These are phyloP conservation scores for Teunomyces pallodes DNA, from an alignment of 805 yeast species.

Conservation along the genomic window DNA sequence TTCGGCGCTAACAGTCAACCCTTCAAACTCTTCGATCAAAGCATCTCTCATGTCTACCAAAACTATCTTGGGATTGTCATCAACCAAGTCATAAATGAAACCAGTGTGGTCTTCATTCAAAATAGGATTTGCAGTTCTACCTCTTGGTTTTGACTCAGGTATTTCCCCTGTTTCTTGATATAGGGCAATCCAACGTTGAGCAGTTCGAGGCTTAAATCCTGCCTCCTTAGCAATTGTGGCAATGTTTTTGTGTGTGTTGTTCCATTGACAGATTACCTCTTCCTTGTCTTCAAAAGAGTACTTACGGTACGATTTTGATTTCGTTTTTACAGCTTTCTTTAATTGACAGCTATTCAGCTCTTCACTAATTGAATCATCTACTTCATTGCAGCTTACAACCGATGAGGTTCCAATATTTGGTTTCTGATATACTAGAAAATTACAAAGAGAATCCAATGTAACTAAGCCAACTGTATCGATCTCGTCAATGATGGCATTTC, in stretches of 20 bases:
- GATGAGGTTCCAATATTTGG: background rate
- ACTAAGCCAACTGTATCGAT: background rate
- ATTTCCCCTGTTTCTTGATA: background rate
- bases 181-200: background rate
- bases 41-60: background rate
- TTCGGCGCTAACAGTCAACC: background rate
- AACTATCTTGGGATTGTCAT: background rate
- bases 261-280: background rate
- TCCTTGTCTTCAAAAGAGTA: background rate
- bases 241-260: background rate
- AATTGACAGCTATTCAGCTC: background rate
- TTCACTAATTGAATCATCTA: background rate
- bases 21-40: background rate
- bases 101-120: background rate
- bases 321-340: background rate
- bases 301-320: background rate
- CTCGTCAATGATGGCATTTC: background rate
- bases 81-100: background rate
- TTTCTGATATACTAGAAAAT: background rate
- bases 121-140: background rate
- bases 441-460: background rate
- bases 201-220: background rate
- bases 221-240: background rate
- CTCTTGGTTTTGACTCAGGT: background rate
- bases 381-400: background rate